These are phyloP conservation scores for Diversispora eburnea DNA, from an alignment of 192 early-diverging fungal species.

Conservation along the genomic window DNA sequence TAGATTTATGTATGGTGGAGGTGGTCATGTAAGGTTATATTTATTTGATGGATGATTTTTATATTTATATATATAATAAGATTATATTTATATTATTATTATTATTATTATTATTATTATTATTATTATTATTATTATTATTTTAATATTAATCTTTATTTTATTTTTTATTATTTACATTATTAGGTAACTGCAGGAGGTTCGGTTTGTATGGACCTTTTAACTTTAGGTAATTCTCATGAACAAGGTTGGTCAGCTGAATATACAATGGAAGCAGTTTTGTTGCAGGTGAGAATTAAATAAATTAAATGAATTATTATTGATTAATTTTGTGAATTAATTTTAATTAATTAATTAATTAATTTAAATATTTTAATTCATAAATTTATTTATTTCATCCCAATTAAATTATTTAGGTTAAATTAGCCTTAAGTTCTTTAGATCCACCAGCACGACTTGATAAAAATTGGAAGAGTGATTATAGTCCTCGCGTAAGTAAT, in stretches of 20 bases:
- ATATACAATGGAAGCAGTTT: conserved; percentile 35
- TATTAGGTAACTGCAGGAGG: conserved; percentile 40
- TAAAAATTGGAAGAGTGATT: conserved; percentile 33
- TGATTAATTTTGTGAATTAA: background rate
- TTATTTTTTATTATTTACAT: background rate
- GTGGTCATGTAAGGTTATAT: conserved; percentile 36
- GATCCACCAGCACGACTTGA: conserved; percentile 44
- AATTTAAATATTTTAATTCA: background rate
- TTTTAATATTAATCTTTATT: too few relatives aligned
- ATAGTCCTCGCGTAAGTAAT: conserved; percentile 25
- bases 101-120: background rate
- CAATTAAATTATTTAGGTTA: conserved; percentile 4
- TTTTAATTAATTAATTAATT: background rate
- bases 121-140: background rate
- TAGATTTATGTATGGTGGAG: conserved; percentile 41
- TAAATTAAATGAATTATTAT: too few relatives aligned
- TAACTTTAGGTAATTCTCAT: conserved; percentile 30
- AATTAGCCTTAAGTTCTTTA: conserved; percentile 34
- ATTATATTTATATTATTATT: background rate
- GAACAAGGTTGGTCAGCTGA: conserved; percentile 36
- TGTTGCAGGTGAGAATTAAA: conserved; percentile 21
- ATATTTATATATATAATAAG: background rate
- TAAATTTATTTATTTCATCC: too few relatives aligned
- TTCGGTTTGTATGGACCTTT: conserved; percentile 39
- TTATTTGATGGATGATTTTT: too few relatives aligned